These are phyloP conservation scores for Nitzschia sp. DNA, from an alignment of 108 stramenopile species.

Conservation along the genomic window DNA sequence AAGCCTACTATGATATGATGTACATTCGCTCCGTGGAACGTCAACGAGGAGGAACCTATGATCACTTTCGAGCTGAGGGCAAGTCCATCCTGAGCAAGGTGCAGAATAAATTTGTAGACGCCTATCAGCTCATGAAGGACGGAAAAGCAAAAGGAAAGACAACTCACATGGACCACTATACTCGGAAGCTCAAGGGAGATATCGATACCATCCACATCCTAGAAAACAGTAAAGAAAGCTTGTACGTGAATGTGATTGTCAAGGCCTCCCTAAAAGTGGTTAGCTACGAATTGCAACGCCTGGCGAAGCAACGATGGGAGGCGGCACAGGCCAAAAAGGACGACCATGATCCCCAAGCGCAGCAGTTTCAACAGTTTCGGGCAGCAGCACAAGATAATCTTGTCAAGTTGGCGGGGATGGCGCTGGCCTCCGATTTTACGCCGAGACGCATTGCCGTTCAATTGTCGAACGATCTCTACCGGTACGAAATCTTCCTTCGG, in stretches of 20 bases:
- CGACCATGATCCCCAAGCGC: conserved; percentile 7
- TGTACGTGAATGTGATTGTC: conserved; percentile 82
- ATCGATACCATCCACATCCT: conserved; percentile 30
- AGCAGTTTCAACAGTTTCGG: conserved; percentile 63
- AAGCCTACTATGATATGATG: conserved; percentile 66
- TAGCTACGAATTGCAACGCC: conserved; percentile 69
- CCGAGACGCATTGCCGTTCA: conserved; percentile 72
- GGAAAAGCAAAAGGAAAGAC: conserved; percentile 40
- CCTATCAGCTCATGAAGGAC: conserved; percentile 75
- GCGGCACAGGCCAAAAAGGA: conserved; percentile 23
- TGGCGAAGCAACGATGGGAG: conserved; percentile 75
- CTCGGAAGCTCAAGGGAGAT: conserved; percentile 38
- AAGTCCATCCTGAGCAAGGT: conserved; percentile 42
- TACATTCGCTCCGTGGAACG: conserved; percentile 40
- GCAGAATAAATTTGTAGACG: conserved; percentile 72
- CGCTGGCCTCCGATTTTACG: conserved; percentile 70
- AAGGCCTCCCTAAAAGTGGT: conserved; percentile 77
- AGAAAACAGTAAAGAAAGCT: conserved; percentile 45
- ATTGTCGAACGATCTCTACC: conserved; percentile 76
- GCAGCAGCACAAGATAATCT: conserved; percentile 64
- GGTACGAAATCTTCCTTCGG: conserved; percentile 32
- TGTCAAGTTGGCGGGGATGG: conserved; percentile 71
- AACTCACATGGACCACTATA: conserved; percentile 43
- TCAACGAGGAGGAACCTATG: conserved; percentile 31
- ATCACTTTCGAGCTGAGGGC: conserved; percentile 47